These are phyloP conservation scores for Paraphoma chrysanthemicola DNA, from an alignment of 2,329 filamentous ascomycete genomes.

Conservation along the genomic window DNA sequence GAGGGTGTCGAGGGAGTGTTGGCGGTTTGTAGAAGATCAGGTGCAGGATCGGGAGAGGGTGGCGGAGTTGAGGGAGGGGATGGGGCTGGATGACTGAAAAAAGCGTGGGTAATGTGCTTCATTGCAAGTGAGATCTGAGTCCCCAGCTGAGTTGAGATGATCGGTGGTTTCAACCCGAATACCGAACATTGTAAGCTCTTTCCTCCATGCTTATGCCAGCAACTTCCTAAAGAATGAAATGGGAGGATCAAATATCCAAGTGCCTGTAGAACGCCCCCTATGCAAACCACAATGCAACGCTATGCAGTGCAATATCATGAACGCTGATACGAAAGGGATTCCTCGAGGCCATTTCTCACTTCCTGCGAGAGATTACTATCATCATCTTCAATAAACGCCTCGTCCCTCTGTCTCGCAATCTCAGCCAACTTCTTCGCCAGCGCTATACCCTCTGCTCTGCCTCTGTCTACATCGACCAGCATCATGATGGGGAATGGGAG, in stretches of 20 bases:
- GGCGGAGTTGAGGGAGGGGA: slow-evolving; percentile 58
- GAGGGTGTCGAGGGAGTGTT: slow-evolving; percentile 60
- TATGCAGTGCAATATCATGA: slow-evolving; percentile 4
- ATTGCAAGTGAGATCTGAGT: background rate
- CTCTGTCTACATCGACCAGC: slow-evolving; percentile 78
- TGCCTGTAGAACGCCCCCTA: background rate
- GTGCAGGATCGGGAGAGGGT: slow-evolving; percentile 56
- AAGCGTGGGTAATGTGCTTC: background rate
- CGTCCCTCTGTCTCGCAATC: slow-evolving; percentile 18
- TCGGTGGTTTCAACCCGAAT: too few relatives aligned
- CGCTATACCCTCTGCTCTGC: slow-evolving; percentile 51
- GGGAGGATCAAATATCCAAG: background rate
- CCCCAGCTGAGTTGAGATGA: too few relatives aligned
- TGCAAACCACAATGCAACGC: slow-evolving; percentile 6
- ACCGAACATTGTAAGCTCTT: background rate
- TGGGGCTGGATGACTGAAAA: slow-evolving; percentile 45
- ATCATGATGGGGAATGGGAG: slow-evolving; percentile 85
- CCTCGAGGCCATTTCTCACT: slow-evolving; percentile 16
- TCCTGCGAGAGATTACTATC: slow-evolving; percentile 19
- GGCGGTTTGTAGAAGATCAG: slow-evolving; percentile 56
- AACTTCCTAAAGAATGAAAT: background rate
- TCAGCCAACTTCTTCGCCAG: slow-evolving; percentile 48
- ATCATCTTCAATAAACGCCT: slow-evolving; percentile 9
- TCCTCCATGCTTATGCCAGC: background rate
- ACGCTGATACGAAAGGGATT: slow-evolving; percentile 24